Percentiles rank a stretch among this genome's conserved stretches.
Evolutionary conservation across 148 eudicot genomes (phyloP).

Genomic region (Rhododendron ferrugineum): DNA sequence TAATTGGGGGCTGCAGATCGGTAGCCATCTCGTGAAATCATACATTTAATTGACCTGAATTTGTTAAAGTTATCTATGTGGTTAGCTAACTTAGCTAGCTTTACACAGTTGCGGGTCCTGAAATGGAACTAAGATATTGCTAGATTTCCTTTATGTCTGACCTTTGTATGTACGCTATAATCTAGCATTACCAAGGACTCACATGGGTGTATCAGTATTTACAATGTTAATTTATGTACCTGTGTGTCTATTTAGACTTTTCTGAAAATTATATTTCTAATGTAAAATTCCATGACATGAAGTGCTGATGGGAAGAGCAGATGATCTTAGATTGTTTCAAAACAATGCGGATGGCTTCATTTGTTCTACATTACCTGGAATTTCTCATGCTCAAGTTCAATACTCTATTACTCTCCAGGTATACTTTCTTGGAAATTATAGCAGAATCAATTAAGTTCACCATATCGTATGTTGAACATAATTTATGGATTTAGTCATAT

Average conservation of each 20-base stretch:
- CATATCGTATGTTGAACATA: background rate
- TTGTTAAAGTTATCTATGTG: background rate
- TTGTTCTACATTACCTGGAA: conserved; percentile 80
- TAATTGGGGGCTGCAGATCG: conserved; percentile 11
- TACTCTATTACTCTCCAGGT: conserved; percentile 71
- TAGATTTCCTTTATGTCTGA: background rate
- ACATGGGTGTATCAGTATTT: background rate
- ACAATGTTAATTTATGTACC: background rate
- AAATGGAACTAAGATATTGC: background rate
- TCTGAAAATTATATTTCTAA: too few species aligned
- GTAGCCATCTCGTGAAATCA: background rate
- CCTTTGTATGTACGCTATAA: background rate
- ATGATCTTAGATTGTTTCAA: conserved; percentile 58
- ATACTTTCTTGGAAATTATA: background rate
- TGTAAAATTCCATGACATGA: conserved; percentile 38
- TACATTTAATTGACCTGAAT: background rate
- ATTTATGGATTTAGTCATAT: too few species aligned
- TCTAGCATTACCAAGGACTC: background rate
- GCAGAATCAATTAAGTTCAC: background rate
- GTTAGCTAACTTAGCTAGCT: background rate
- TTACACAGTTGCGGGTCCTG: conserved; percentile 12
- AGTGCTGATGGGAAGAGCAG: conserved; percentile 77
- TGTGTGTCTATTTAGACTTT: background rate
- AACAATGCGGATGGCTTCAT: conserved; percentile 79
- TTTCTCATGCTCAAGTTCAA: conserved; percentile 72